A percentile compares a stretch with the other conserved stretches of the same genome.
Conservation (phyloP, 1,284 basidiomycete species). For the Xerocomus cyaneibrunnescens region DNA sequence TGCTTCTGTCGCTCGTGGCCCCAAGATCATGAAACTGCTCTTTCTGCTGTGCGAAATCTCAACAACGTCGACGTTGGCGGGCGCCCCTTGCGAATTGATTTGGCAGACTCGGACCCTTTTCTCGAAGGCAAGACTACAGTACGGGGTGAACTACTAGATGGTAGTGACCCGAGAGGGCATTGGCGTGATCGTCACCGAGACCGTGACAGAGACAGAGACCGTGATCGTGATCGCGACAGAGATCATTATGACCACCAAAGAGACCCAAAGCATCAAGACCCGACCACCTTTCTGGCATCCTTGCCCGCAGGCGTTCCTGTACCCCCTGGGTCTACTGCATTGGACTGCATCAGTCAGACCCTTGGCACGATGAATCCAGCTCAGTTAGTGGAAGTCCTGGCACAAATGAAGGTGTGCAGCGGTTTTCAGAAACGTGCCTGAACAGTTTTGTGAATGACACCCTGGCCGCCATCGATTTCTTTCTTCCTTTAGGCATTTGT, state of each 20-base stretch:
- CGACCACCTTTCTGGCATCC: slow-evolving; percentile 56
- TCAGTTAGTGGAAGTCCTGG: slow-evolving; percentile 93
- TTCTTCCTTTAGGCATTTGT: slow-evolving; percentile 70
- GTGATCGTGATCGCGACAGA: slow-evolving; percentile 30
- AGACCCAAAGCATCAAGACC: slow-evolving; percentile 40
- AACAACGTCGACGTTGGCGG: slow-evolving; percentile 83
- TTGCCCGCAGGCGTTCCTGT: slow-evolving; percentile 81
- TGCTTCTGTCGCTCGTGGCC: slow-evolving; percentile 12
- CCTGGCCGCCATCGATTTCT: slow-evolving; percentile 5
- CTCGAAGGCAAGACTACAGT: slow-evolving; percentile 65
- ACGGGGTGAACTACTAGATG: slow-evolving; percentile 43
- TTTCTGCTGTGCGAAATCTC: slow-evolving; percentile 83
- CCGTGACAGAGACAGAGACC: slow-evolving; percentile 28
- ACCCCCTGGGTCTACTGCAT: slow-evolving; percentile 70
- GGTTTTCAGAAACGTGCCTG: slow-evolving; percentile 24
- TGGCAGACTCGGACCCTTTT: slow-evolving; percentile 62
- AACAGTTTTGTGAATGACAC: slow-evolving; percentile 29
- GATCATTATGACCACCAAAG: slow-evolving; percentile 26
- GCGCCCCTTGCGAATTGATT: slow-evolving; percentile 81
- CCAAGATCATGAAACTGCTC: slow-evolving; percentile 86
- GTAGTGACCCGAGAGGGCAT: slow-evolving; percentile 50
- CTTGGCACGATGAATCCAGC: slow-evolving; percentile 82
- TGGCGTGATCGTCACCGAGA: slow-evolving; percentile 51
- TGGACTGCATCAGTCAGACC: slow-evolving; percentile 87
- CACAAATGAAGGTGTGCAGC: slow-evolving; percentile 89